These are phyloP conservation scores for Phytophthora hibernalis DNA, from an alignment of 352 stramenopile species.

Conservation along the genomic window DNA sequence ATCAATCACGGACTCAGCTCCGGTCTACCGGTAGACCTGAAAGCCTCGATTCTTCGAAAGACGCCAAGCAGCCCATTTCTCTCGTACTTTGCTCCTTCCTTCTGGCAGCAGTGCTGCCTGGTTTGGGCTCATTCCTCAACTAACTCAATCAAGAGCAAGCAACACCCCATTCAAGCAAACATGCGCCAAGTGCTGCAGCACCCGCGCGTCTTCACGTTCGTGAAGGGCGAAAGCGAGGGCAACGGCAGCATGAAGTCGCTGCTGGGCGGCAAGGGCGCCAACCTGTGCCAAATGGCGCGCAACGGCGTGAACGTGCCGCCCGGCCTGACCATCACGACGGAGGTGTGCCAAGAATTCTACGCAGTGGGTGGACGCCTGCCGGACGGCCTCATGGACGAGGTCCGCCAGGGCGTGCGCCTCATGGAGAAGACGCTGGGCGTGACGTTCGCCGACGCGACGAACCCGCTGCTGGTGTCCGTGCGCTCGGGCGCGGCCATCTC, in stretches of 20 bases:
- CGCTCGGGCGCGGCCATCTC: slow-evolving; percentile 34
- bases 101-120: too few relatives aligned
- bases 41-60: too few relatives aligned
- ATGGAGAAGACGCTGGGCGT: slow-evolving; percentile 36
- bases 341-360: slow-evolving; percentile 44
- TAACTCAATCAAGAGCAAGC: slow-evolving; percentile 33
- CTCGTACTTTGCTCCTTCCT: too few relatives aligned
- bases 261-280: slow-evolving; percentile 39
- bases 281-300: slow-evolving; percentile 40
- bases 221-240: slow-evolving; percentile 38
- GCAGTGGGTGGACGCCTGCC: slow-evolving; percentile 30
- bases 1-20: too few relatives aligned
- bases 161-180: slow-evolving; percentile 9
- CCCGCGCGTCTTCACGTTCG: slow-evolving; percentile 35
- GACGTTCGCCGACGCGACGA: slow-evolving; percentile 33
- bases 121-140: slow-evolving; percentile 39
- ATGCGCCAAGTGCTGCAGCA: slow-evolving; percentile 35
- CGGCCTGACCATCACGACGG: slow-evolving; percentile 36
- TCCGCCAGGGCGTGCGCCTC: slow-evolving; percentile 23
- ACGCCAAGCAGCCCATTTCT: neutral
- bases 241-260: slow-evolving; percentile 38
- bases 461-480: slow-evolving; percentile 33
- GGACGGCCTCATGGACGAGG: slow-evolving; percentile 32
- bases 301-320: slow-evolving; percentile 36
- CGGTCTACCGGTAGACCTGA: too few relatives aligned